Evolutionary conservation across 2,329 filamentous ascomycete species (phyloP).

Genomic region (Curvularia hawaiiensis): DNA sequence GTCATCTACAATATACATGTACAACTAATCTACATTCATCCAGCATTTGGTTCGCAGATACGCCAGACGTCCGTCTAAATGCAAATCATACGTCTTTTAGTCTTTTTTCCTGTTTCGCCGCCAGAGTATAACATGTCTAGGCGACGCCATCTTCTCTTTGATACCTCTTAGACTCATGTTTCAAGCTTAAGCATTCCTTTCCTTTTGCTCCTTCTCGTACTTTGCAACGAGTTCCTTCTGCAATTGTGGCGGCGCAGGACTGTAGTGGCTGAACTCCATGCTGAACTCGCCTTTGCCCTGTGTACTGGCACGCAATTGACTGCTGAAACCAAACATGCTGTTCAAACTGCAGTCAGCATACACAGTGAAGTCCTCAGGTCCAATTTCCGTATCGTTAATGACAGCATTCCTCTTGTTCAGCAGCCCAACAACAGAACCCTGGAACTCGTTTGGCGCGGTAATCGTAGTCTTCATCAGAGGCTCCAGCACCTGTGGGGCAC

Average conservation of each 20-base stretch:
- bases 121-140: neutral
- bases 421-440: conserved; percentile 91
- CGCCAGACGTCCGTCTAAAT: conserved; percentile 26
- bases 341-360: conserved; percentile 92
- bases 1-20: conserved; percentile 20
- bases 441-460: conserved; percentile 95
- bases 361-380: conserved; percentile 90
- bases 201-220: conserved; percentile 69
- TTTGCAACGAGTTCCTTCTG: conserved; percentile 78
- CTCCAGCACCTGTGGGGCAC: conserved; percentile 84
- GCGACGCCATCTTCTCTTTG: neutral
- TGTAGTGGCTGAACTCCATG: conserved; percentile 99
- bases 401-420: conserved; percentile 96
- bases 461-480: conserved; percentile 98
- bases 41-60: conserved; percentile 11
- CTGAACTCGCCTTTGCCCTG: conserved; percentile 98
- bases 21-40: conserved; percentile 24
- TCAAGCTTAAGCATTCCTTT: conserved; percentile 63
- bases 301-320: conserved; percentile 86
- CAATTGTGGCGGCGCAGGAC: conserved; percentile 81
- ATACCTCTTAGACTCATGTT: conserved; percentile 23
- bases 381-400: conserved; percentile 94
- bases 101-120: neutral
- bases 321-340: conserved; percentile 97
- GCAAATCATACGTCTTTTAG: conserved; percentile 17